These are phyloP conservation scores for Pleurostoma richardsiae DNA, from an alignment of 2,329 filamentous ascomycete genomes.

Conservation along the genomic window DNA sequence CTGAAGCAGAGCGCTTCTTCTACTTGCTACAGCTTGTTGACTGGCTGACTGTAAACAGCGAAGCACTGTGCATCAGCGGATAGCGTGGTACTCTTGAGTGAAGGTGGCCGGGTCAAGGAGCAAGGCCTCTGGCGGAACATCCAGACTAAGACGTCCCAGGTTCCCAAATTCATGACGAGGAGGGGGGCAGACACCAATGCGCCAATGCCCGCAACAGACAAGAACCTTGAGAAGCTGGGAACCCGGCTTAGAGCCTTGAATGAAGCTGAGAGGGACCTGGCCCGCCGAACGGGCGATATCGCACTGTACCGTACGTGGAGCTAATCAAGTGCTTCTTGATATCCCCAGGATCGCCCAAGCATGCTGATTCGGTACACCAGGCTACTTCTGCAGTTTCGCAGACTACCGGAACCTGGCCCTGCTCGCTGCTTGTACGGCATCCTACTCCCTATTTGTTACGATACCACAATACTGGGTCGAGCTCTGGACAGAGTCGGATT, in stretches of 20 bases:
- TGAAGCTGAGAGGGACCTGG: background rate
- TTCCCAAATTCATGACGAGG: too few species aligned
- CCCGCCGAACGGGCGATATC: too few species aligned
- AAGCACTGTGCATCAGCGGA: conserved; percentile 33
- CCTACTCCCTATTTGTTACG: conserved; percentile 25
- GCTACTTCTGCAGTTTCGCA: conserved; percentile 23
- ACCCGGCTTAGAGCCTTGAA: background rate
- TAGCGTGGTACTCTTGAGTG: conserved; percentile 32
- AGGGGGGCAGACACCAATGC: too few species aligned
- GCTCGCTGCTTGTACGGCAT: conserved; percentile 16
- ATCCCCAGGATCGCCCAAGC: too few species aligned
- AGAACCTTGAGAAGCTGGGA: conserved; percentile 19
- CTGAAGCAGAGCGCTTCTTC: too few species aligned
- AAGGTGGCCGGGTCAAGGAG: conserved; percentile 23
- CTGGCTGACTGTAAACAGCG: conserved; percentile 9
- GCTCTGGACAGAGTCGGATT: conserved; percentile 27
- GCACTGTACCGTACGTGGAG: too few species aligned
- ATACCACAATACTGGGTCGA: conserved; percentile 32
- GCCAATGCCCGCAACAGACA: too few species aligned
- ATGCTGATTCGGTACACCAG: conserved; percentile 3
- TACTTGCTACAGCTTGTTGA: background rate
- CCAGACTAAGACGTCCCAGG: too few species aligned
- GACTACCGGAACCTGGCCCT: conserved; percentile 18
- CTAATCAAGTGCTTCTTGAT: too few species aligned
- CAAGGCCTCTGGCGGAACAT: conserved; percentile 27